phyloP scores from a whole-genome alignment of 2,329 filamentous ascomycete genomes.

The Nemania bipapillata region DNA sequence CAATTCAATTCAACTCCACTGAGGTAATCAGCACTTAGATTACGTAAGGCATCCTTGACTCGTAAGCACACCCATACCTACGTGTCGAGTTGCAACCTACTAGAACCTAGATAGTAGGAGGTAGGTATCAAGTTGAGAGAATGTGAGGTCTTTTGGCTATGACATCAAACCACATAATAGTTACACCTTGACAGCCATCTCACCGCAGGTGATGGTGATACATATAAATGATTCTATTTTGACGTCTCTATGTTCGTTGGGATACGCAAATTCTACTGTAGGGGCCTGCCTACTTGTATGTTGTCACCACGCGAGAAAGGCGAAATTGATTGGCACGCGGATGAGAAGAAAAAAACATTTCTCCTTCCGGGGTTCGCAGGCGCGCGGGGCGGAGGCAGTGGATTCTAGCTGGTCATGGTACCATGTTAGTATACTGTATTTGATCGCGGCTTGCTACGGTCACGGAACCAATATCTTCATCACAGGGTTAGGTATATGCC shows the following conservation, averaged over 20 bases:
- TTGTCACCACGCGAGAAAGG: not conserved
- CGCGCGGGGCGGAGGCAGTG: not conserved
- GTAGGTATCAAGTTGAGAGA: not conserved
- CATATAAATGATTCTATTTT: slow-evolving; percentile 3
- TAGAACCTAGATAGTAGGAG: too few relatives aligned
- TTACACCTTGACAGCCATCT: not conserved
- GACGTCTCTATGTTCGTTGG: slow-evolving; percentile 3
- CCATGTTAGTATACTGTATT: slow-evolving; percentile 7
- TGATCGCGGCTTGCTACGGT: not conserved
- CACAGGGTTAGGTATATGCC: not conserved
- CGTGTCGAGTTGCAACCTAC: too few relatives aligned
- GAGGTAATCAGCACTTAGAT: slow-evolving; percentile 10
- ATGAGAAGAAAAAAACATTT: slow-evolving; percentile 6
- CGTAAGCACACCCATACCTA: too few relatives aligned
- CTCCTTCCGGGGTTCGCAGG: not conserved
- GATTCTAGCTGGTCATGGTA: slow-evolving; percentile 10
- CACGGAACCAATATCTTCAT: not conserved
- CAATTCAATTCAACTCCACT: not conserved
- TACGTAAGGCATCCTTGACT: slow-evolving; percentile 31
- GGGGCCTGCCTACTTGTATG: not conserved
- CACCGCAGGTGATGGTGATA: not conserved
- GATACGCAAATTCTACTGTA: not conserved
- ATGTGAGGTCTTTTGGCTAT: slow-evolving; percentile 2
- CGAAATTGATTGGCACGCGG: slow-evolving; percentile 11
- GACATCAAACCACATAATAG: slow-evolving; percentile 2